Conservation (phyloP, 106 monocot genomes). For the Dioscorea alata region DNA sequence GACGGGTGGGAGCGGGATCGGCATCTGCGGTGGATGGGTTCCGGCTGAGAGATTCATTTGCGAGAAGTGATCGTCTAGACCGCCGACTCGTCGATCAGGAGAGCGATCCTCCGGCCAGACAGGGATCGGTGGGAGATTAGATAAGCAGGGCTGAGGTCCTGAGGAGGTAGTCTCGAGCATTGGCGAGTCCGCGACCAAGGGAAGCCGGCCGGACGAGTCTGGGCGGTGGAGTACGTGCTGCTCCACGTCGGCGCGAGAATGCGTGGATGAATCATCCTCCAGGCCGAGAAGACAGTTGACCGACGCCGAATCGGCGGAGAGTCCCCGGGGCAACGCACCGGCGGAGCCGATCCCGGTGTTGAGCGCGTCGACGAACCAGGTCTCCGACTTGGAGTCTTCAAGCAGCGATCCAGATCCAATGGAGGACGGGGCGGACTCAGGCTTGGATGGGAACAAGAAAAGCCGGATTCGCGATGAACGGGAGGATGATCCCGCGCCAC, state of each 20-base stretch:
- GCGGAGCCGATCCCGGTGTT: slow-evolving; percentile 60
- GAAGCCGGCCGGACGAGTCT: slow-evolving; percentile 38
- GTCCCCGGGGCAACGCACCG: slow-evolving; percentile 34
- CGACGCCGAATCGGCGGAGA: slow-evolving; percentile 55
- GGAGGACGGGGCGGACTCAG: slow-evolving; percentile 56
- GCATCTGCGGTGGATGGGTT: slow-evolving; percentile 10
- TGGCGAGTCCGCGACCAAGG: slow-evolving; percentile 67
- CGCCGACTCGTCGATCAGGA: slow-evolving; percentile 17
- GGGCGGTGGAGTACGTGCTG: slow-evolving; percentile 23
- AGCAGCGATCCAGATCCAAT: slow-evolving; percentile 51
- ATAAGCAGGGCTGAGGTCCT: slow-evolving; percentile 57
- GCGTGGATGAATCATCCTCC: slow-evolving; percentile 52
- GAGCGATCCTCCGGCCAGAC: slow-evolving; percentile 55
- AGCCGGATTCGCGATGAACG: slow-evolving; percentile 53
- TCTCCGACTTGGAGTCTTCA: slow-evolving; percentile 88
- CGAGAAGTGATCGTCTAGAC: slow-evolving; percentile 59
- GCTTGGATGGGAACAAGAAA: slow-evolving; percentile 66
- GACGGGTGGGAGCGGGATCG: slow-evolving; percentile 3
- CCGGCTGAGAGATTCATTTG: slow-evolving; percentile 33
- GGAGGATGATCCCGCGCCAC: slow-evolving; percentile 2
- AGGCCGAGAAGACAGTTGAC: slow-evolving; percentile 88
- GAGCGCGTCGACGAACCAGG: slow-evolving; percentile 97
- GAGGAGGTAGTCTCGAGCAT: slow-evolving; percentile 62
- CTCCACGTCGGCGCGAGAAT: slow-evolving; percentile 13
- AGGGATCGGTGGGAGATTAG: slow-evolving; percentile 75